Evolutionary conservation across 805 yeast species (phyloP).

Genomic region (Debaryomyces hansenii): DNA sequence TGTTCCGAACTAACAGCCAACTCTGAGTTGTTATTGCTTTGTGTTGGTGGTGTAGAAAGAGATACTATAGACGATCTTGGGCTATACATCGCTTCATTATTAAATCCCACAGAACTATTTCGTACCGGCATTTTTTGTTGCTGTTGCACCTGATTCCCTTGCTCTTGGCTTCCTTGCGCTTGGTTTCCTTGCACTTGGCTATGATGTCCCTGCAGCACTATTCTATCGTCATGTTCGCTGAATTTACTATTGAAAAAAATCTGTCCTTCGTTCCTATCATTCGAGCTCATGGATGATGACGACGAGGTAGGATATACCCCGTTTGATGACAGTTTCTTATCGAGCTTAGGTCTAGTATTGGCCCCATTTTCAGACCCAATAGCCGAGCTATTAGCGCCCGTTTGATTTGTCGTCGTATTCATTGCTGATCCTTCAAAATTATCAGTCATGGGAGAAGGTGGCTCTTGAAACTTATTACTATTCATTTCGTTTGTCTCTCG

Average conservation of each 20-base stretch:
- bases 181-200: too few relatives aligned
- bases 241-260: not conserved
- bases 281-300: not conserved
- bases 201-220: not conserved
- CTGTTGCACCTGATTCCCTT: not conserved
- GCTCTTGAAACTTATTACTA: not conserved
- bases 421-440: not conserved
- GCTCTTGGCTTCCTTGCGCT: not conserved
- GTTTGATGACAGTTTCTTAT: not conserved
- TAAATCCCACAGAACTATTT: not conserved
- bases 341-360: not conserved
- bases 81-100: slow-evolving; percentile 8
- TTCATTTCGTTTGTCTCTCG: too few relatives aligned
- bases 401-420: not conserved
- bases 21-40: not conserved
- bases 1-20: not conserved
- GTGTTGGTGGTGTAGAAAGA: not conserved
- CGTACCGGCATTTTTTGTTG: not conserved
- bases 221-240: slow-evolving; percentile 2
- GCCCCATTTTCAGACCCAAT: not conserved
- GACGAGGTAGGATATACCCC: not conserved
- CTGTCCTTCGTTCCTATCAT: not conserved
- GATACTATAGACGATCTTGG: slow-evolving; percentile 25
- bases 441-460: not conserved
- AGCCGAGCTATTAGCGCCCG: not conserved